phyloP scores from a whole-genome alignment of 352 stramenopile species.

The Aphanomyces euteiches region DNA sequence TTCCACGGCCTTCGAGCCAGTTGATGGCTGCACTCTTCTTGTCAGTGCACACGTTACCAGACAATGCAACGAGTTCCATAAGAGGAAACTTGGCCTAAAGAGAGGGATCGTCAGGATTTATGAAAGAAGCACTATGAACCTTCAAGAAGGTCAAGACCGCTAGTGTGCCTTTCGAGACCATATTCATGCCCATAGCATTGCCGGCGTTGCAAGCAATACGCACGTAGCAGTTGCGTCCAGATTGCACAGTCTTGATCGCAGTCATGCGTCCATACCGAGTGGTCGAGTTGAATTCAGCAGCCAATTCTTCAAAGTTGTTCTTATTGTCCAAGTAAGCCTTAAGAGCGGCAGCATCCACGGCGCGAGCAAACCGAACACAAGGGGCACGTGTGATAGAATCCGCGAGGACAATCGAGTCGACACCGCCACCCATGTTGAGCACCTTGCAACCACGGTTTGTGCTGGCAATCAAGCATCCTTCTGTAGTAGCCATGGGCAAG shows the following conservation, averaged over 20 bases:
- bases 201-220: slow-evolving; percentile 82
- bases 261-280: slow-evolving; percentile 85
- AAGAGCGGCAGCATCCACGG: slow-evolving; percentile 42
- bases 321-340: slow-evolving; percentile 43
- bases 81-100: slow-evolving; percentile 51
- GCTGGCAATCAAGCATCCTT: slow-evolving; percentile 85
- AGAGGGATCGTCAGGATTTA: background rate
- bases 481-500: slow-evolving; percentile 91
- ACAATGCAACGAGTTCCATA: slow-evolving; percentile 74
- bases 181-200: slow-evolving; percentile 95
- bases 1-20: slow-evolving; percentile 88
- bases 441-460: slow-evolving; percentile 88
- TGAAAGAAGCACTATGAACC: background rate
- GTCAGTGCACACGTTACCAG: slow-evolving; percentile 91
- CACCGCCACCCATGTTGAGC: slow-evolving; percentile 66
- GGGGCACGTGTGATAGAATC: slow-evolving; percentile 90
- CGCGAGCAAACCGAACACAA: slow-evolving; percentile 61
- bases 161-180: slow-evolving; percentile 88
- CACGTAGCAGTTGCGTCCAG: slow-evolving; percentile 86
- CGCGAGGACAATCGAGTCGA: slow-evolving; percentile 53
- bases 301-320: slow-evolving; percentile 67
- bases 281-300: slow-evolving; percentile 81
- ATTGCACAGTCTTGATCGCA: slow-evolving; percentile 60
- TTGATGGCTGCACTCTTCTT: slow-evolving; percentile 92
- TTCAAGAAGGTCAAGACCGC: slow-evolving; percentile 46